Conservation (phyloP, 768 basidiomycete genomes). For the Lactarius trivialis region DNA sequence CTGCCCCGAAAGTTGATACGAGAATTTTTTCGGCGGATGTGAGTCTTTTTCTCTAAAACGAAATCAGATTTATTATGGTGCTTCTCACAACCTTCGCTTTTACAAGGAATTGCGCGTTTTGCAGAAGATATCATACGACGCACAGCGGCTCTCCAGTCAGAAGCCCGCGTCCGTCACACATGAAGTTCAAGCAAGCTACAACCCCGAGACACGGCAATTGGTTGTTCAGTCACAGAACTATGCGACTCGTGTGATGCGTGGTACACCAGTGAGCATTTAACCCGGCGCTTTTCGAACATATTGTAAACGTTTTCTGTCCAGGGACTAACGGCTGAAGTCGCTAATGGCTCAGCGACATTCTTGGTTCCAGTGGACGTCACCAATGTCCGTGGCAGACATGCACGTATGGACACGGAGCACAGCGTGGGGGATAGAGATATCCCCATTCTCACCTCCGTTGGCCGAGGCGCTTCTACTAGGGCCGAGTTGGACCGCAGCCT, state of each 20-base stretch:
- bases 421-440: conserved; percentile 30
- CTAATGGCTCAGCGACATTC: conserved; percentile 25
- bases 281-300: too few relatives aligned
- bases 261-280: not conserved
- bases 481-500: conserved; percentile 44
- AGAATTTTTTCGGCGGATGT: conserved; percentile 33
- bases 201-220: conserved; percentile 10
- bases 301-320: not conserved
- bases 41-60: conserved; percentile 5
- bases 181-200: conserved; percentile 10
- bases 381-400: conserved; percentile 19
- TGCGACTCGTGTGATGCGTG: conserved; percentile 1
- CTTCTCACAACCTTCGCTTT: not conserved
- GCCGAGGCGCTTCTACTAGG: conserved; percentile 48
- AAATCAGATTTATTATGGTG: not conserved
- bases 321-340: conserved; percentile 24
- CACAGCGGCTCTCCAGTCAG: conserved; percentile 1
- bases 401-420: conserved; percentile 25
- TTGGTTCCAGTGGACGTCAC: conserved; percentile 24
- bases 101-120: conserved; percentile 12
- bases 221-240: conserved; percentile 12
- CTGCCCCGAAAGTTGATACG: conserved; percentile 42
- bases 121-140: conserved; percentile 16
- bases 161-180: conserved; percentile 9
- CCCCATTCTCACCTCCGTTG: conserved; percentile 41